These are phyloP conservation scores for Vitis rupestris DNA, from an alignment of 164 flowering plant species.

Conservation along the genomic window DNA sequence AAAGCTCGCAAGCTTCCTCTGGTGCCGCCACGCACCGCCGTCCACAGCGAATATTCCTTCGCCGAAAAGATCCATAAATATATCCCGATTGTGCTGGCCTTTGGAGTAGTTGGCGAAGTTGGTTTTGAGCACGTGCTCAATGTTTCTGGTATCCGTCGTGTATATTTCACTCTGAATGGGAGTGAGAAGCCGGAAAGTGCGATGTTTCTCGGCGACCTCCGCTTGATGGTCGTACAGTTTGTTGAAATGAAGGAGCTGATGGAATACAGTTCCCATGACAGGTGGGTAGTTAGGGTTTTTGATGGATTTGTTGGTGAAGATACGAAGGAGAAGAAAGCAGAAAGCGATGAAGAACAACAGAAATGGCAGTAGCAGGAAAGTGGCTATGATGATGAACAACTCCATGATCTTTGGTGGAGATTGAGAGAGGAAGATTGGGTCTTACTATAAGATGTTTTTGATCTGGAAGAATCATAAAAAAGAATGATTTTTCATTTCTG, in stretches of 20 bases:
- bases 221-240: conserved; percentile 51
- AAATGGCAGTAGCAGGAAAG: conserved; percentile 2
- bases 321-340: conserved; percentile 18
- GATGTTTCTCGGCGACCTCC: conserved; percentile 29
- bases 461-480: too few species aligned
- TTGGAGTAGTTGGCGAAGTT: conserved; percentile 47
- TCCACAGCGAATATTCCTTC: conserved; percentile 68
- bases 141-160: conserved; percentile 55
- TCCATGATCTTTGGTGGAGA: background rate
- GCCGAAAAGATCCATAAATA: conserved; percentile 44
- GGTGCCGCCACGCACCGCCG: conserved; percentile 67
- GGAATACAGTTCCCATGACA: conserved; percentile 47
- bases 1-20: conserved; percentile 67
- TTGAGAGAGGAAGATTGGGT: too few species aligned
- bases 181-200: conserved; percentile 55
- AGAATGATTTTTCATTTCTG: too few species aligned
- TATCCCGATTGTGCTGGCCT: conserved; percentile 29
- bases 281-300: conserved; percentile 37
- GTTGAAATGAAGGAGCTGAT: conserved; percentile 46
- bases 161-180: conserved; percentile 41
- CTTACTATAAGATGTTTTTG: too few species aligned
- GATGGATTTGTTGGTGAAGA: conserved; percentile 46
- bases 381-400: conserved; percentile 15
- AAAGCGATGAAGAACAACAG: conserved; percentile 24
- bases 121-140: conserved; percentile 64